Evolutionary conservation across 441 rosid species (phyloP).

Genomic region (Cnidoscolus chayamansa): DNA sequence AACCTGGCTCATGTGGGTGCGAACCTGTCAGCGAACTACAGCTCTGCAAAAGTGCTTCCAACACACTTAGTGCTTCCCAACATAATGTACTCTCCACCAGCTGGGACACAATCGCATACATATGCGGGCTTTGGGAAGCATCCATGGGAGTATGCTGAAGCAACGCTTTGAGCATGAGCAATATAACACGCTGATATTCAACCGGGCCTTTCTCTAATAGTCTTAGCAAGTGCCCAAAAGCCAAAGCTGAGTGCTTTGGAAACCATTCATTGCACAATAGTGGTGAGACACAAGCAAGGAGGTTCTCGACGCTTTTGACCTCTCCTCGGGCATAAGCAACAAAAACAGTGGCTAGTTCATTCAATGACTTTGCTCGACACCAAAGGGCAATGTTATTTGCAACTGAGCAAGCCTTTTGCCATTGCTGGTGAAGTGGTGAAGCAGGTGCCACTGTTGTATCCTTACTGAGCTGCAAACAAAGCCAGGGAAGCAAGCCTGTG

Average conservation of each 20-base stretch:
- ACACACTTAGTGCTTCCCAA: constrained; percentile 91
- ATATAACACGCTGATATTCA: constrained; percentile 85
- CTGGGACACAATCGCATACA: constrained; percentile 96
- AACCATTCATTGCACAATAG: constrained; percentile 87
- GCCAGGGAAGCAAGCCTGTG: constrained; percentile 97
- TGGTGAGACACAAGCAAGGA: constrained; percentile 85
- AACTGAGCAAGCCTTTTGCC: constrained; percentile 86
- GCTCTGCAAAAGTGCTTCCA: constrained; percentile 96
- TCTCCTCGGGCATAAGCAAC: constrained; percentile 73
- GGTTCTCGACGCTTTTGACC: constrained; percentile 68
- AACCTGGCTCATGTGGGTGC: constrained; percentile 61
- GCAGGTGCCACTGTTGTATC: constrained; percentile 60
- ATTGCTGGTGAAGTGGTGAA: constrained; percentile 80
- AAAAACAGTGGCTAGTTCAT: constrained; percentile 75
- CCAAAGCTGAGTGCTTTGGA: constrained; percentile 95
- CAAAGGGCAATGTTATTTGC: constrained; percentile 73
- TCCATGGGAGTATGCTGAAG: constrained; percentile 99
- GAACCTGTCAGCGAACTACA: constrained; percentile 79
- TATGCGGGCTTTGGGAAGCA: constrained; percentile 94
- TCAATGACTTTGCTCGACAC: constrained; percentile 82
- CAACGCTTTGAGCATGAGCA: constrained; percentile 90
- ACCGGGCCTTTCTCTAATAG: constrained; percentile 93
- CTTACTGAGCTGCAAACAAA: constrained; percentile 86
- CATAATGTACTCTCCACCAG: constrained; percentile 90
- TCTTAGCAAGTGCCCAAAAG: constrained; percentile 91